Base-by-base conservation (phyloP, 2,329 filamentous ascomycete genomes). In the Pestalotiopsis sp. region DNA sequence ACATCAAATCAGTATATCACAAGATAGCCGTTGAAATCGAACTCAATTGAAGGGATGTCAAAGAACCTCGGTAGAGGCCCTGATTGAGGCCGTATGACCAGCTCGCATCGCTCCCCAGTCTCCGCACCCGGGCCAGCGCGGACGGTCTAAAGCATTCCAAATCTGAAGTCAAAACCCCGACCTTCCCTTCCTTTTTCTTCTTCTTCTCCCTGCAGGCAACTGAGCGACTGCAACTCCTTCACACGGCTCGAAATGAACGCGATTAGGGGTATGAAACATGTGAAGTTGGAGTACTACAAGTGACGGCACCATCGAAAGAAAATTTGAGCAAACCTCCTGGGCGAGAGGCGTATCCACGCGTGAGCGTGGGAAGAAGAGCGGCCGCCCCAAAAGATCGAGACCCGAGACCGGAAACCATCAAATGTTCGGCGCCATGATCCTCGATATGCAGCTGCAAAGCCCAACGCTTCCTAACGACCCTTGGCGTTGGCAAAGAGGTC, bases 401-500 rank as follows among this genome's bases (percentile, higher is more conserved):
- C 14, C 17, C 44, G 10, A 52, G 17, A 9, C 44, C 44, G n/a
- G 20, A 44, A 2, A 10, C 44, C 7, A 52, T 52, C 9, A 52
- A 17, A n/a, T 9, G 7, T n/a, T n/a, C 44, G 17, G 9, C n/a
- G 17, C 17, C 30, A n/a, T 52, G 7, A 9, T 52, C 11, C 44
- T 52, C 17, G 6, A n/a, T 52, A n/a, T 9, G 7, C 30, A 35
- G 7, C 20, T 13, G 24, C 26, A 11, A 26, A 13, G 6, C 10
- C 56, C 13, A 10, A 22, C 38, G 3, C 30, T 3, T 26, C 26
- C 22, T 56, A 66, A 44, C 64, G 52, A 17, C 52, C 30, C 39
- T 66, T 66, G 11, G 64, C 24, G 38, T 38, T 66, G 55, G 17
- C 14, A 68, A 78, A 77, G 11, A 76, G 71, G 57, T 78, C 90